Conservation (phyloP, 345 rosid genomes). For the Mallotus nudiflorus region DNA sequence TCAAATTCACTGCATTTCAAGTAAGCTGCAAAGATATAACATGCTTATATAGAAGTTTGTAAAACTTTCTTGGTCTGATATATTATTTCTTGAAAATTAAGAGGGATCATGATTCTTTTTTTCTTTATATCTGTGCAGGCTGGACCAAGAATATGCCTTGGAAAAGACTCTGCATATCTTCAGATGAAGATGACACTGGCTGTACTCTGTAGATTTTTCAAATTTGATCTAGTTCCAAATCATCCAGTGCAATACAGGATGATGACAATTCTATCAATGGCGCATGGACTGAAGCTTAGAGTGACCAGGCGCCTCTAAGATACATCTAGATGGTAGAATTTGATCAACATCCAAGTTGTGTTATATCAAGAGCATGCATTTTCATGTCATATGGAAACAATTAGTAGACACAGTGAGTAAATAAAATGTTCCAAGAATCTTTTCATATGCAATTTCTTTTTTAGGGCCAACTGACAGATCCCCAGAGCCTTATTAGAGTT, state of each 20-base stretch:
- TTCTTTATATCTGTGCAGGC: constrained; percentile 46
- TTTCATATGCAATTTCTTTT: neutral
- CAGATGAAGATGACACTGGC: constrained; percentile 97
- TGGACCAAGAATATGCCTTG: constrained; percentile 91
- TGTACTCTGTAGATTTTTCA: constrained; percentile 71
- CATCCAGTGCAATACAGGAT: constrained; percentile 88
- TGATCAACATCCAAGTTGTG: neutral
- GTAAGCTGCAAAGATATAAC: constrained; percentile 25
- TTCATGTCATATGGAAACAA: neutral
- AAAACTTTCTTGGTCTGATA: too few species aligned
- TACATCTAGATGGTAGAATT: neutral
- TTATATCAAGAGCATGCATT: neutral
- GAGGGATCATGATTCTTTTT: neutral
- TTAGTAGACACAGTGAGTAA: neutral
- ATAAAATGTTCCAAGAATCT: neutral
- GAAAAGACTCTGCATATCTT: constrained; percentile 95
- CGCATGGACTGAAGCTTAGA: constrained; percentile 69
- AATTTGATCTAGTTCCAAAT: constrained; percentile 63
- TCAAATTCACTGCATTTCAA: constrained; percentile 97
- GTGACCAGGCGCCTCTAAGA: constrained; percentile 44
- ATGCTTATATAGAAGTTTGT: neutral
- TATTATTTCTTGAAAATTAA: neutral
- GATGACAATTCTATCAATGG: constrained; percentile 94
- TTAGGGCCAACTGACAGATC: neutral
- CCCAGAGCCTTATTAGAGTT: neutral